Evolutionary conservation across 208 protist genomes (phyloP), one percentile per base, ranked within the genome.

Genomic region (Crithidia expoeki): DNA sequence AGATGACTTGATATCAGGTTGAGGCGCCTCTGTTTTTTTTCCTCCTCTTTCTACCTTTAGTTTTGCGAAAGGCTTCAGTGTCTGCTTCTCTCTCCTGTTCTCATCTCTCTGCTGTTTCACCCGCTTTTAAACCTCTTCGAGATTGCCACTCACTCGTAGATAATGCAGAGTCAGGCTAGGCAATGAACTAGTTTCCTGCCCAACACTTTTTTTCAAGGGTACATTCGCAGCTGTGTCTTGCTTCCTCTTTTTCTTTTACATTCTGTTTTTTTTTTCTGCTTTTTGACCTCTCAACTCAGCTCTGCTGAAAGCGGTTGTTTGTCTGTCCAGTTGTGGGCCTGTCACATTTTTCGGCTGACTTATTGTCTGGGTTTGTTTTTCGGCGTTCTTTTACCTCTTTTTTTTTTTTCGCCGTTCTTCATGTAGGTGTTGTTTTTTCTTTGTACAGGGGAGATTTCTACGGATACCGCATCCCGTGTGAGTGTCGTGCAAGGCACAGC

Each of bases 31-130:
- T 19, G 21, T n/a, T 28, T 46, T 64, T 75, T 60, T n/a, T 52
- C 28, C 47, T 75, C 36, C 36, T 40, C 36, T 12, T 40, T 40
- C 36, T 12, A 12, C 36, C 12, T 57, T 61, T 68, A 52, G 27
- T 56, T 32, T 62, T 40, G 36, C 36, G 12, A 40, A 40, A 40
- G n/a, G n/a, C n/a, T n/a, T n/a, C n/a, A n/a, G n/a, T n/a, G n/a
- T n/a, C n/a, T n/a, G n/a, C n/a, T 44, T 68, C 42, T 40, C 68
- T 49, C 55, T 74, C 69, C 61, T 56, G n/a, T 60, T 63, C 63
- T 64, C 47, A 38, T 60, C 51, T 76, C 6, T 33, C 11, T 50
- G n/a, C 47, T 50, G 61, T 42, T 60, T n/a, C n/a, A n/a, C n/a
- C n/a, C n/a, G n/a, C n/a, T n/a, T n/a, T n/a, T n/a, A n/a, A n/a